These are phyloP conservation scores for Arthrinium phaeospermum DNA, from an alignment of 2,329 filamentous ascomycete species.

Conservation along the genomic window DNA sequence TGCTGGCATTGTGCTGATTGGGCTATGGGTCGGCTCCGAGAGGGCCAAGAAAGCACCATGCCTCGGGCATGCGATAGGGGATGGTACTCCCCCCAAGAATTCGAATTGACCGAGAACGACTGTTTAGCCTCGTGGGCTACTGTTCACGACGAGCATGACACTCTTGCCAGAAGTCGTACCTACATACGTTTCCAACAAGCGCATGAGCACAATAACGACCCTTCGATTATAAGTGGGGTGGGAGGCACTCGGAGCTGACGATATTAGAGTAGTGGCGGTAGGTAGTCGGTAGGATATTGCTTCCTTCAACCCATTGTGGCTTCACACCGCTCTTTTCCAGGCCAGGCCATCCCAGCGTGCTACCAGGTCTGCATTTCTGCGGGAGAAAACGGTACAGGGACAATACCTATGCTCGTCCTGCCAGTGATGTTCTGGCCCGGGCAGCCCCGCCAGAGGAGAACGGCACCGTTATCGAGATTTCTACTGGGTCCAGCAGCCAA, in stretches of 20 bases:
- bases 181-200: constrained; percentile 1
- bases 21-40: background rate
- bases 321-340: constrained; percentile 17
- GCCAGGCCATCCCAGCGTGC: constrained; percentile 4
- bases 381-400: background rate
- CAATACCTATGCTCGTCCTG: background rate
- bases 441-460: background rate
- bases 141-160: background rate
- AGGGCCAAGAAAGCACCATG: background rate
- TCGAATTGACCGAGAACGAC: background rate
- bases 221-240: constrained; percentile 11
- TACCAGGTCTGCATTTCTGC: background rate
- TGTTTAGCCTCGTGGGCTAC: background rate
- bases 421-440: constrained; percentile 7
- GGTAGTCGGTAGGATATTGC: constrained; percentile 7
- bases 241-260: background rate
- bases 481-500: background rate
- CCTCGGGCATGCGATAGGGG: background rate
- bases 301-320: constrained; percentile 5
- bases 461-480: background rate
- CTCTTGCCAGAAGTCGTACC: background rate
- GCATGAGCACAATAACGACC: background rate
- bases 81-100: background rate
- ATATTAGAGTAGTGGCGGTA: constrained; percentile 1
- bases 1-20: background rate